These are phyloP conservation scores for Chlorella variabilis DNA, from an alignment of 163 green algal genomes.

Conservation along the genomic window DNA sequence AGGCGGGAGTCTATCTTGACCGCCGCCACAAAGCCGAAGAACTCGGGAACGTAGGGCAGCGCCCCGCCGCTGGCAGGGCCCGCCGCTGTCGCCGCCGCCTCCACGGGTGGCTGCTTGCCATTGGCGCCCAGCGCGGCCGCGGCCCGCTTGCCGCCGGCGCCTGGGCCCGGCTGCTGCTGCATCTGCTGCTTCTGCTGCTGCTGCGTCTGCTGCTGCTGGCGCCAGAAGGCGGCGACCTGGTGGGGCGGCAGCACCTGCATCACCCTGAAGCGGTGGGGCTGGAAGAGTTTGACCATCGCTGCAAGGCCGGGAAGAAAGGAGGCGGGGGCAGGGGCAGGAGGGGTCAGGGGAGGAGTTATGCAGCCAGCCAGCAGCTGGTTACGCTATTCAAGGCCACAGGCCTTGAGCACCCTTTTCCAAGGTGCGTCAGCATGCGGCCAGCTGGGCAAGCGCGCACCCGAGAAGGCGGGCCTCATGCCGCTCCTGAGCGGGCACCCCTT, in stretches of 20 bases:
- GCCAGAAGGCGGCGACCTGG: not conserved
- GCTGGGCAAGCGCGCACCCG: not conserved
- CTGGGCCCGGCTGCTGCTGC: not conserved
- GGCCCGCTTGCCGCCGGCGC: too few species aligned
- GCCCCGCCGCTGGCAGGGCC: not conserved
- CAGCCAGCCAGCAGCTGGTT: too few species aligned
- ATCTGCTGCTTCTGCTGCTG: not conserved
- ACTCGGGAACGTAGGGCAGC: conserved; percentile 1
- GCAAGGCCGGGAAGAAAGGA: not conserved
- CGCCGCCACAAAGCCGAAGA: not conserved
- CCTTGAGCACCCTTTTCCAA: too few species aligned
- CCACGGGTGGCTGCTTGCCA: too few species aligned
- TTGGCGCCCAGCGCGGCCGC: too few species aligned
- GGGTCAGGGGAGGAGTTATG: not conserved
- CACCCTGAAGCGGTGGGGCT: conserved; percentile 16
- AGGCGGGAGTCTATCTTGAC: conserved; percentile 16
- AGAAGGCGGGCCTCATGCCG: conserved; percentile 12
- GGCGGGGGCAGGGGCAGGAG: not conserved
- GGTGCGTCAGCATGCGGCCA: not conserved
- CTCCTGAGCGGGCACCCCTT: conserved; percentile 29
- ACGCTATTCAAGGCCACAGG: too few species aligned
- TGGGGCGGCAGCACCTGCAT: not conserved
- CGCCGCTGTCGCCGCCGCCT: too few species aligned
- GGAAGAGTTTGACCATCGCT: conserved; percentile 25
- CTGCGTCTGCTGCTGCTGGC: not conserved